phyloP scores from a whole-genome alignment of 2,329 filamentous ascomycete species.

The Lomentospora prolificans region DNA sequence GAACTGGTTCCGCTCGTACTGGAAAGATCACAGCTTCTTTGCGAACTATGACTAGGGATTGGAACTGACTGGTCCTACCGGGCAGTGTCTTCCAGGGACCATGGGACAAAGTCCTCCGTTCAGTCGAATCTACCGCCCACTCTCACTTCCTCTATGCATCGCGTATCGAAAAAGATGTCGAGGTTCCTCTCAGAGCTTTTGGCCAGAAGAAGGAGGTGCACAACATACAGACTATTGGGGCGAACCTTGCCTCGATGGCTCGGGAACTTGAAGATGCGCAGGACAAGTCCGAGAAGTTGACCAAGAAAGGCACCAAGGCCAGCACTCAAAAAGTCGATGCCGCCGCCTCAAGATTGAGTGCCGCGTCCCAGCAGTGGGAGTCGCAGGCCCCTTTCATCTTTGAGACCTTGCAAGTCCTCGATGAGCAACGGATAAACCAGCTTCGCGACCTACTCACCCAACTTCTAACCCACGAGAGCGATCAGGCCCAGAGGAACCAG shows the following conservation, averaged over 20 bases:
- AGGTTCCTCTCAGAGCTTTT: conserved; percentile 71
- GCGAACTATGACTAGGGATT: conserved; percentile 11
- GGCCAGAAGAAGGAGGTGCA: conserved; percentile 65
- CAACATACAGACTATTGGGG: conserved; percentile 70
- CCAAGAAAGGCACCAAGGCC: conserved; percentile 66
- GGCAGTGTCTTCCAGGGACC: conserved; percentile 76
- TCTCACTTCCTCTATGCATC: conserved; percentile 74
- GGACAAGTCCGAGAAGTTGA: conserved; percentile 76
- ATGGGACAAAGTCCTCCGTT: conserved; percentile 78
- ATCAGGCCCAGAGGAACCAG: conserved; percentile 70
- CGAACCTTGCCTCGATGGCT: conserved; percentile 69
- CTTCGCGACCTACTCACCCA: conserved; percentile 86
- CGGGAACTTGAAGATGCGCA: conserved; percentile 78
- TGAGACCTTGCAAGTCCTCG: conserved; percentile 80
- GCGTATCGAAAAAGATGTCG: conserved; percentile 81
- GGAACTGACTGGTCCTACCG: background rate
- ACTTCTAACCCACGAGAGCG: conserved; percentile 84
- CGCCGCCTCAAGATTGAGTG: conserved; percentile 64
- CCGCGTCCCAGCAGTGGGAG: conserved; percentile 79
- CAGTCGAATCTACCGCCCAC: conserved; percentile 69
- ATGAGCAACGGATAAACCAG: conserved; percentile 83
- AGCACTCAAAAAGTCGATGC: conserved; percentile 68
- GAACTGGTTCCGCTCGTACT: background rate
- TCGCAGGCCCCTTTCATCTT: conserved; percentile 92
- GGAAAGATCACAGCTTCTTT: background rate